A percentile compares a stretch with the other conserved stretches of the same genome.
Evolutionary conservation across 2,329 filamentous ascomycete genomes (phyloP).

Genomic region (Apiospora aurea): DNA sequence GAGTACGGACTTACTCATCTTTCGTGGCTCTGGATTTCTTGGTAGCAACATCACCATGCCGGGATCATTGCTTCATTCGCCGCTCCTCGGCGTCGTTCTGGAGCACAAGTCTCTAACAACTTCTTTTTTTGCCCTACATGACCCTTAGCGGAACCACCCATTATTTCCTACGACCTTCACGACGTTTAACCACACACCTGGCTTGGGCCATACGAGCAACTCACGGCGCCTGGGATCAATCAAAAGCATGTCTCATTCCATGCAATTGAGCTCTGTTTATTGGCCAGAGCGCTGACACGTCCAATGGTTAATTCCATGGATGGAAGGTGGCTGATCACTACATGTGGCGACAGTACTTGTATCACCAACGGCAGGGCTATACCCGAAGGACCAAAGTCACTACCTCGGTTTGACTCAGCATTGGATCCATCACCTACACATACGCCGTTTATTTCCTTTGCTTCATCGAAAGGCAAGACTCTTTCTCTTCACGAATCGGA

Average conservation of each 20-base stretch:
- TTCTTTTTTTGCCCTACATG: conserved; percentile 10
- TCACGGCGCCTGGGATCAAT: not conserved
- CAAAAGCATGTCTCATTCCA: not conserved
- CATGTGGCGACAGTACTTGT: not conserved
- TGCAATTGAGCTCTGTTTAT: not conserved
- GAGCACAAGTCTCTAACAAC: not conserved
- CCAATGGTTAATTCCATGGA: not conserved
- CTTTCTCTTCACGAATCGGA: conserved; percentile 25
- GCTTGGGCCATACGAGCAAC: conserved; percentile 1
- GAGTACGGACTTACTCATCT: not conserved
- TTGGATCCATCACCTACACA: conserved; percentile 16
- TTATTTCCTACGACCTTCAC: conserved; percentile 21
- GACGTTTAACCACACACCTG: conserved; percentile 12
- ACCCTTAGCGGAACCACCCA: conserved; percentile 1
- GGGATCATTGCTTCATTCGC: conserved; percentile 1
- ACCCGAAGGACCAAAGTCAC: not conserved
- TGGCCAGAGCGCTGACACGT: not conserved
- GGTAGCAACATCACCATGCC: not conserved
- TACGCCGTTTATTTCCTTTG: conserved; percentile 12
- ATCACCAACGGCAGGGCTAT: conserved; percentile 4
- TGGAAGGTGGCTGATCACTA: not conserved
- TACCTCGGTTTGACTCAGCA: too few relatives aligned
- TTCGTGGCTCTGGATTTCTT: conserved; percentile 2
- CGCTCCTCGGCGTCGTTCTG: not conserved
- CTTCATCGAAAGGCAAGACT: conserved; percentile 15